Evolutionary conservation across 768 basidiomycete species (phyloP).

Genomic region (Boletus barrowsii): DNA sequence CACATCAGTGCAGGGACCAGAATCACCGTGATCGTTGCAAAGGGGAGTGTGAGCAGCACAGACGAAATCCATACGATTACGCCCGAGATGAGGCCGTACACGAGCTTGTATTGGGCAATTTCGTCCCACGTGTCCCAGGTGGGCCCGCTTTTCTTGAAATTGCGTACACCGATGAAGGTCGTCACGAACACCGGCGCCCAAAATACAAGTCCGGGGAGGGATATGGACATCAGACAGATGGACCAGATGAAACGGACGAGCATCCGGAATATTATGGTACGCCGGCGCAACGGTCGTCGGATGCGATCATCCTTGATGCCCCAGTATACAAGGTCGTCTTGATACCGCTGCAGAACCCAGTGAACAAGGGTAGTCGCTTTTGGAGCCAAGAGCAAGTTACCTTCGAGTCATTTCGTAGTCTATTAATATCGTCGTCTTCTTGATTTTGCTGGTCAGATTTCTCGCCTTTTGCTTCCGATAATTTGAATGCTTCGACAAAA

Average conservation of each 20-base stretch:
- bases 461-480: slow-evolving; percentile 29
- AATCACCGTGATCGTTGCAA: slow-evolving; percentile 54
- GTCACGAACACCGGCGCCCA: slow-evolving; percentile 79
- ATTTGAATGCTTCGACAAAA: slow-evolving; percentile 77
- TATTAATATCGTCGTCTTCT: slow-evolving; percentile 29
- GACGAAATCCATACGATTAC: slow-evolving; percentile 59
- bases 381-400: slow-evolving; percentile 32
- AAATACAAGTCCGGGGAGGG: slow-evolving; percentile 72
- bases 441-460: slow-evolving; percentile 22
- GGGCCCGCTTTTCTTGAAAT: slow-evolving; percentile 79
- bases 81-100: slow-evolving; percentile 76
- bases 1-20: slow-evolving; percentile 79
- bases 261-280: slow-evolving; percentile 60
- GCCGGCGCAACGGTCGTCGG: slow-evolving; percentile 56
- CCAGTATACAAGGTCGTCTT: slow-evolving; percentile 62
- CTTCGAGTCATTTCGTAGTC: slow-evolving; percentile 56
- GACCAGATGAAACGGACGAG: slow-evolving; percentile 64
- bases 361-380: background rate
- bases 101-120: slow-evolving; percentile 85
- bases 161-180: slow-evolving; percentile 65
- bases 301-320: slow-evolving; percentile 87
- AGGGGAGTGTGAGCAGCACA: slow-evolving; percentile 58
- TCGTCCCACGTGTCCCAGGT: slow-evolving; percentile 88
- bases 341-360: slow-evolving; percentile 52
- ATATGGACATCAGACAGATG: slow-evolving; percentile 57